Percentiles rank a stretch among this genome's conserved stretches.
phyloP scores from a whole-genome alignment of 331 rosid genomes.

The Quercus lobata region DNA sequence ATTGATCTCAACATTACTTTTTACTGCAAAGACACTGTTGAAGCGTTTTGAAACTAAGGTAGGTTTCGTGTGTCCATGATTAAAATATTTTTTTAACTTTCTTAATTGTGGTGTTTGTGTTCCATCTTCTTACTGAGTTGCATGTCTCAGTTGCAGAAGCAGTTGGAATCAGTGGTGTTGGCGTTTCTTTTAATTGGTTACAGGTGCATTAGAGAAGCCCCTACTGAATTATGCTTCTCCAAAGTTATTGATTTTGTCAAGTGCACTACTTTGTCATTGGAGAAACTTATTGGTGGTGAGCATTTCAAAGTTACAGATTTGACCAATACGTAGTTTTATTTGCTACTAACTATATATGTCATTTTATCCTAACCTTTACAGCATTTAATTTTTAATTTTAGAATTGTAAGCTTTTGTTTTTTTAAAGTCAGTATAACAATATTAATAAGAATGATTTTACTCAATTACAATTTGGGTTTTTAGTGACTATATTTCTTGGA shows the following conservation, averaged over 20 bases:
- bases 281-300: conserved; percentile 63
- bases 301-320: conserved; percentile 12
- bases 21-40: conserved; percentile 60
- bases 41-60: conserved; percentile 67
- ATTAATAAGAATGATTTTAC: neutral
- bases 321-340: neutral
- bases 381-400: neutral
- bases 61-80: conserved; percentile 26
- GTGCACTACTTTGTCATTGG: conserved; percentile 45
- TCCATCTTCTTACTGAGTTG: conserved; percentile 9
- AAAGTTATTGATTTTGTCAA: conserved; percentile 60
- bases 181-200: conserved; percentile 66
- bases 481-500: neutral
- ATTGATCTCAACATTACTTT: conserved; percentile 49
- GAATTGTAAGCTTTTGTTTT: neutral
- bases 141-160: conserved; percentile 49
- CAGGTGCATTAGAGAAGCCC: conserved; percentile 61
- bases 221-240: conserved; percentile 59
- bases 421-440: neutral
- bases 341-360: neutral
- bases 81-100: conserved; percentile 7
- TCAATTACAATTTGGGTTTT: neutral
- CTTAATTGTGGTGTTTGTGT: neutral
- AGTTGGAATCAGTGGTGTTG: conserved; percentile 59
- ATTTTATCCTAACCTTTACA: neutral